Base-by-base conservation (phyloP, 2,329 filamentous ascomycete species). In the Epichloe uncinata region DNA sequence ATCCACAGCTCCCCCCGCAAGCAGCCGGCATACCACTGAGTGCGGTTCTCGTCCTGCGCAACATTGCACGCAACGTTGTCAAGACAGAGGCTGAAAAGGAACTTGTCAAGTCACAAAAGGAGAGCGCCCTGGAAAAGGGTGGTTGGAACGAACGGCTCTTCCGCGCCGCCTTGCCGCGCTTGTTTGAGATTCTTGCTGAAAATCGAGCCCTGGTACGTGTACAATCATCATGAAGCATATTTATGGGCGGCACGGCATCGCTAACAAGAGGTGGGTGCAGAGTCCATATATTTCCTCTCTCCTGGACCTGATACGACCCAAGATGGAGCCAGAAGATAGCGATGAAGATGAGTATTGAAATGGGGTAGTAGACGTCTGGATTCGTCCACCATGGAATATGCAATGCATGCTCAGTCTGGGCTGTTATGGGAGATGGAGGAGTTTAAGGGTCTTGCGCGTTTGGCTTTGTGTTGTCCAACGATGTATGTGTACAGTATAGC, bases 1-100 rank as follows among this genome's bases (percentile, higher is more conserved):
- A 79, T 54, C 74, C 75, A 11, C 76, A 80, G 53, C 72, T 71
- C 8, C 73, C 69, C 73, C 69, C 74, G 2, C 77, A 88, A 59
- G 82, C 86, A 2, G 84, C 83, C 1, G 87, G 87, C 5, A 82
- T 91, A 36, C 85, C 87, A n/a, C 73, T 91, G 6, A 86, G 84
- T 49, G 84, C 85, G 2, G 82, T 85, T 13, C 72, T 91, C 30
- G 84, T 93, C 37, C 73, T 93, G 43, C 78, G 87, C 33, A 93
- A 93, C 61, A 79, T 93, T 53, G 86, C 86, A 12, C 75, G 74
- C 55, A 85, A 84, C 58, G 70, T 81, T 16, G 68, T 74, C 58
- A 82, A 81, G 70, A 81, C 77, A 8, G 74, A 78, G 47, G 71
- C 73, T 1, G 73, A 82, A 58, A 76, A 79, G 56, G 69, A 71